A percentile compares a stretch with the other conserved stretches of the same genome.
Evolutionary conservation across 1,284 basidiomycete species (phyloP).

Genomic region (Stygiomarasmius scandens): DNA sequence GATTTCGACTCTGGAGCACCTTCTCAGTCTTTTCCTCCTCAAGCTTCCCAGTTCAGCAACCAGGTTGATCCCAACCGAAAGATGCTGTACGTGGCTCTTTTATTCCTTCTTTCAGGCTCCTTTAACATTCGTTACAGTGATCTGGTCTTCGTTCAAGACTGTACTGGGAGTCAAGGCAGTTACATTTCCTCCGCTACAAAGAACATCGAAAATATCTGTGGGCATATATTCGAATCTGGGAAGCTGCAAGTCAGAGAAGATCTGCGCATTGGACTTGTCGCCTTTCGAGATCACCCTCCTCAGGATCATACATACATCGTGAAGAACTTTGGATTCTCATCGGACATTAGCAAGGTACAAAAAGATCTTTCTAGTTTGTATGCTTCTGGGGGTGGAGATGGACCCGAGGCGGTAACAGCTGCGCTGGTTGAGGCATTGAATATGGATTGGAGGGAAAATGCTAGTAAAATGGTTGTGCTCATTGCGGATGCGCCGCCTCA

Average conservation of each 20-base stretch:
- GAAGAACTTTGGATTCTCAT: constrained; percentile 94
- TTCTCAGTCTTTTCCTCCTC: constrained; percentile 38
- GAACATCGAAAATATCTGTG: constrained; percentile 97
- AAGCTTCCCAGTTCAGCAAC: constrained; percentile 36
- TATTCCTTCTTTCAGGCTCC: constrained; percentile 8
- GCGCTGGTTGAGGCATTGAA: constrained; percentile 85
- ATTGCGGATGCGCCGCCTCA: constrained; percentile 99
- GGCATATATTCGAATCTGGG: constrained; percentile 94
- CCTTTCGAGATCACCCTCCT: constrained; percentile 92
- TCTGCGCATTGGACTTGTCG: constrained; percentile 87
- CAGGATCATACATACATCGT: constrained; percentile 94
- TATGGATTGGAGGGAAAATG: constrained; percentile 89
- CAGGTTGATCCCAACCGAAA: constrained; percentile 50
- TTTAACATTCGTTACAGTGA: constrained; percentile 54
- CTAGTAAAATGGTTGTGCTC: constrained; percentile 94
- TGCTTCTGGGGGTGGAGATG: constrained; percentile 96
- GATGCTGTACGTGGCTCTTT: constrained; percentile 65
- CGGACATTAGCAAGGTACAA: constrained; percentile 87
- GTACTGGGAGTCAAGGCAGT: constrained; percentile 85
- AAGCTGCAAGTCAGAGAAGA: constrained; percentile 86
- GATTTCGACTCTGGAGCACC: constrained; percentile 52
- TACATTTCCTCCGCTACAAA: constrained; percentile 91
- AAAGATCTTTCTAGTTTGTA: constrained; percentile 83
- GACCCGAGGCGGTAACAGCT: constrained; percentile 97
- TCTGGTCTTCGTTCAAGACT: constrained; percentile 89